These are phyloP conservation scores for Sarcodon sp. DNA, from an alignment of 768 basidiomycete genomes.

Conservation along the genomic window DNA sequence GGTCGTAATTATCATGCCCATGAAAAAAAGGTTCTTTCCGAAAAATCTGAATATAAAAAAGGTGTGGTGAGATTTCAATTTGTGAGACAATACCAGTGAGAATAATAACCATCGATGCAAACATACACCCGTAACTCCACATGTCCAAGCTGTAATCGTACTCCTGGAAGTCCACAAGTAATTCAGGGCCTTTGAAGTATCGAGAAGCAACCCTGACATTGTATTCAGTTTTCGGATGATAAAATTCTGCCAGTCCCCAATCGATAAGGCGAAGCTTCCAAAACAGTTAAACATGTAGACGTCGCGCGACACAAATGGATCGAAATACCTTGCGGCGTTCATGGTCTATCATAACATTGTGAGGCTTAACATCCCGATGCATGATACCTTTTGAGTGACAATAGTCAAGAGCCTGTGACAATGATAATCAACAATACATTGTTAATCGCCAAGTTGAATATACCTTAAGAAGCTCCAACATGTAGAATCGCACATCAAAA, in stretches of 20 bases:
- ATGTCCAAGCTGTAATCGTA: slow-evolving; percentile 97
- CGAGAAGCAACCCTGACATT: slow-evolving; percentile 95
- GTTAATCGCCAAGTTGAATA: neutral
- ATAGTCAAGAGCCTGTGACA: slow-evolving; percentile 75
- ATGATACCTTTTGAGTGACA: slow-evolving; percentile 99
- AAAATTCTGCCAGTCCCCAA: slow-evolving; percentile 98
- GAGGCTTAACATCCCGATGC: slow-evolving; percentile 97
- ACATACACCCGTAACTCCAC: slow-evolving; percentile 99
- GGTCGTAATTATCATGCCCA: slow-evolving; percentile 98
- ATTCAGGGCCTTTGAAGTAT: slow-evolving; percentile 97
- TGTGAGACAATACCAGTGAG: neutral
- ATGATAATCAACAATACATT: neutral
- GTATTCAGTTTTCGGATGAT: slow-evolving; percentile 95
- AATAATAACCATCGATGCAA: slow-evolving; percentile 83
- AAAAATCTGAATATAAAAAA: slow-evolving; percentile 59
- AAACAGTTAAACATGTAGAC: neutral
- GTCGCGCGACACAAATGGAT: neutral
- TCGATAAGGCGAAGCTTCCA: slow-evolving; percentile 79
- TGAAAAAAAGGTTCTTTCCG: slow-evolving; percentile 99
- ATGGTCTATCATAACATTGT: slow-evolving; percentile 99
- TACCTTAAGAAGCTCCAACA: slow-evolving; percentile 91
- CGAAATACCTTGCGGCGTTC: slow-evolving; percentile 74
- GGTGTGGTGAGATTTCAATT: neutral
- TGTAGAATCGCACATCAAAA: slow-evolving; percentile 92
- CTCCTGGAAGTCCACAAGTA: slow-evolving; percentile 95